Conservation (phyloP, 495 filamentous ascomycete species). For the Lasiosphaeris hirsuta region DNA sequence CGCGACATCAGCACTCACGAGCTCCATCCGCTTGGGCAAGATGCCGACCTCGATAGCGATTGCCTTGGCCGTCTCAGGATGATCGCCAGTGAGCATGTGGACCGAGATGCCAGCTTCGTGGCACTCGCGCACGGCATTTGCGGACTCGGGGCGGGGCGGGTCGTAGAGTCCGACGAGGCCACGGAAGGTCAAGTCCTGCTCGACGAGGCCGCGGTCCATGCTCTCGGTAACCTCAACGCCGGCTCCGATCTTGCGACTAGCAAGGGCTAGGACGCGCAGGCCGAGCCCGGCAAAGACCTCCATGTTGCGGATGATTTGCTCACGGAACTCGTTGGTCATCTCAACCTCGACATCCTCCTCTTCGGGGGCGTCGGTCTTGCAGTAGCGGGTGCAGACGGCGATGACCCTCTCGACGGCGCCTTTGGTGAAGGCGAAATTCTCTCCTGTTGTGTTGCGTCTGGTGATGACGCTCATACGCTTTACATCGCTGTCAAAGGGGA, state of each 20-base stretch:
- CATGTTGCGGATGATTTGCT: conserved; percentile 61
- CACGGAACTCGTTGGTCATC: conserved; percentile 58
- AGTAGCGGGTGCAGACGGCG: conserved; percentile 32
- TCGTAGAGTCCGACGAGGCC: conserved; percentile 71
- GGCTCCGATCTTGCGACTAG: conserved; percentile 39
- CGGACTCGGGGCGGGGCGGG: conserved; percentile 66
- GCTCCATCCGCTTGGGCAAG: conserved; percentile 55
- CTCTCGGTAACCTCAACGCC: conserved; percentile 26
- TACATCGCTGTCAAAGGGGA: conserved; percentile 75
- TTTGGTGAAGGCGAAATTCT: conserved; percentile 64
- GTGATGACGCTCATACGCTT: conserved; percentile 84
- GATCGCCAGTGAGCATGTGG: conserved; percentile 82
- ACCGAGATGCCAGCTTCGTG: conserved; percentile 68
- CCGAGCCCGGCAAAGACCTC: conserved; percentile 63
- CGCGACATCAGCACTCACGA: conserved; percentile 49
- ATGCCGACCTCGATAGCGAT: conserved; percentile 77
- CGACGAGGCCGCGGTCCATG: conserved; percentile 45
- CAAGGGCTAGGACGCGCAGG: conserved; percentile 72
- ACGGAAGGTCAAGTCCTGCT: conserved; percentile 55
- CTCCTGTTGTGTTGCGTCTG: conserved; percentile 25
- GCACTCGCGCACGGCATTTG: conserved; percentile 62
- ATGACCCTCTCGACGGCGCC: conserved; percentile 77
- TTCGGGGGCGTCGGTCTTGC: neutral
- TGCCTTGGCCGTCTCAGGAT: conserved; percentile 68
- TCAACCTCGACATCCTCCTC: conserved; percentile 40